phyloP scores from a whole-genome alignment of 768 basidiomycete genomes.

The Tephrocybe sp. region DNA sequence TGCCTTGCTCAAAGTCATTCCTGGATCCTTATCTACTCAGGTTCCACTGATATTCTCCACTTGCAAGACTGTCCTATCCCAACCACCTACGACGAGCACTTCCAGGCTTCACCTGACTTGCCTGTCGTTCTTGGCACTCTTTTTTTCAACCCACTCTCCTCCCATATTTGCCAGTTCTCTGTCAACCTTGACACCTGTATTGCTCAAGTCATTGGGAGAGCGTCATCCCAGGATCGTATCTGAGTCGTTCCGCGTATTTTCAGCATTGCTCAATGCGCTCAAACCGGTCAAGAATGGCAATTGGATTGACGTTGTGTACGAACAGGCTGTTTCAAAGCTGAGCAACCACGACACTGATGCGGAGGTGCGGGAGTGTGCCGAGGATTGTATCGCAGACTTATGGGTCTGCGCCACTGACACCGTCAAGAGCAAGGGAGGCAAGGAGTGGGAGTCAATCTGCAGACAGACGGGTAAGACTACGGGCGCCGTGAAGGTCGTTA shows the following conservation, averaged over 20 bases:
- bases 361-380: constrained; percentile 81
- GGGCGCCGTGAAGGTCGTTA: constrained; percentile 78
- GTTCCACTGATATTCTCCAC: constrained; percentile 61
- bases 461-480: constrained; percentile 68
- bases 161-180: constrained; percentile 58
- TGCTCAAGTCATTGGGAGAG: constrained; percentile 74
- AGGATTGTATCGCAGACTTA: constrained; percentile 80
- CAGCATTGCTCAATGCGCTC: constrained; percentile 72
- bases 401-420: constrained; percentile 85
- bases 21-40: constrained; percentile 77
- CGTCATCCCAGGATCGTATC: constrained; percentile 87
- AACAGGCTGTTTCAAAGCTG: constrained; percentile 68
- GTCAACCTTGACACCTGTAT: constrained; percentile 65
- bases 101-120: constrained; percentile 81
- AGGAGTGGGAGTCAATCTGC: constrained; percentile 82
- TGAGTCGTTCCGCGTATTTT: constrained; percentile 86
- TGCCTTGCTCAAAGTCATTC: constrained; percentile 73
- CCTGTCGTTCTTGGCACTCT: constrained; percentile 80
- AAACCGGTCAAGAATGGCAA: constrained; percentile 63
- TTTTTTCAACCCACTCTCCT: constrained; percentile 71
- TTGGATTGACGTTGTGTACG: constrained; percentile 75
- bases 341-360: constrained; percentile 84
- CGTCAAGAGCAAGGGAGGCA: constrained; percentile 56
- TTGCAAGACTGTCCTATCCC: constrained; percentile 61
- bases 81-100: constrained; percentile 70